A percentile compares a stretch with the other conserved stretches of the same genome.
Evolutionary conservation across 345 rosid genomes (phyloP).

Genomic region (Populus deltoides): DNA sequence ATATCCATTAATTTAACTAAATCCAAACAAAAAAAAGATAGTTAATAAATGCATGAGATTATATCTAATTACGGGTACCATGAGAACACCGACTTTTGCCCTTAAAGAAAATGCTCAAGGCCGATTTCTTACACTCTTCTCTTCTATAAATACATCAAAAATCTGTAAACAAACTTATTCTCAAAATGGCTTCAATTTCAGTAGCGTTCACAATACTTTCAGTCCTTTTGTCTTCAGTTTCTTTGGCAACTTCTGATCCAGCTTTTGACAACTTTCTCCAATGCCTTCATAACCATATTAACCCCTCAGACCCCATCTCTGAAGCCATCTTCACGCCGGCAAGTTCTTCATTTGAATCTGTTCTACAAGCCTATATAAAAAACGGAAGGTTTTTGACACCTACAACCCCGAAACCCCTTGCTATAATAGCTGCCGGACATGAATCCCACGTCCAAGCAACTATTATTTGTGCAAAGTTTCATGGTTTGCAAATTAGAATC

Average conservation of each 20-base stretch:
- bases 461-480: too few relatives aligned
- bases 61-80: too few relatives aligned
- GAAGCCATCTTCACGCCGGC: neutral
- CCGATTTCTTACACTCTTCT: too few relatives aligned
- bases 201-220: neutral
- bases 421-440: neutral
- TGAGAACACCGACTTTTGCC: too few relatives aligned
- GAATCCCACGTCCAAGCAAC: slow-evolving; percentile 1
- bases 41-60: too few relatives aligned
- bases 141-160: too few relatives aligned
- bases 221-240: neutral
- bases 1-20: too few relatives aligned
- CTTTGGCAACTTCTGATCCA: neutral
- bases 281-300: neutral
- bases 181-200: neutral
- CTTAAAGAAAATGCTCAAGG: too few relatives aligned
- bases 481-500: too few relatives aligned
- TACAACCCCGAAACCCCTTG: neutral
- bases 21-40: too few relatives aligned
- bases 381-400: neutral
- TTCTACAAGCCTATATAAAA: neutral
- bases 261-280: neutral
- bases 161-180: too few relatives aligned
- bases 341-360: neutral
- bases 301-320: neutral